Conservation (phyloP, 208 protist genomes). For the Strigomonas culicis region DNA sequence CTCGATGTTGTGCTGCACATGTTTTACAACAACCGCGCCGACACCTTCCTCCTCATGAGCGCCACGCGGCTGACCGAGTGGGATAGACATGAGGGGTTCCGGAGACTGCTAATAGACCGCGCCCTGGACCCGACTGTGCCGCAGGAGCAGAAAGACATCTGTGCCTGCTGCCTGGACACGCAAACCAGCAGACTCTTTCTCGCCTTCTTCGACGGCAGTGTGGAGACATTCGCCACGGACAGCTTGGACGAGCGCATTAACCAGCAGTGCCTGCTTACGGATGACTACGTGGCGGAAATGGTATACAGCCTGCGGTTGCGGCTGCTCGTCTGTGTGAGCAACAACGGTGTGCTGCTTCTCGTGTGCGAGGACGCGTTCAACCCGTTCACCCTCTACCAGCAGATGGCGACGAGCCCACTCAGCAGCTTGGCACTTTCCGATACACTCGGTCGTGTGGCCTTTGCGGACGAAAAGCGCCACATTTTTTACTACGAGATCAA, state of each 20-base stretch:
- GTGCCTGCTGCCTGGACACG: conserved; percentile 54
- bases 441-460: conserved; percentile 46
- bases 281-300: conserved; percentile 41
- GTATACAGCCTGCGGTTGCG: conserved; percentile 38
- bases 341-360: conserved; percentile 39
- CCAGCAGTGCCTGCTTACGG: conserved; percentile 13
- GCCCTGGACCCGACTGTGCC: conserved; percentile 15
- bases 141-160: conserved; percentile 31
- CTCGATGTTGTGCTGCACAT: conserved; percentile 31
- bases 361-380: conserved; percentile 31
- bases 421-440: conserved; percentile 43
- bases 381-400: conserved; percentile 16
- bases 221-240: conserved; percentile 45
- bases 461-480: conserved; percentile 29
- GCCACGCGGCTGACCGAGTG: conserved; percentile 57
- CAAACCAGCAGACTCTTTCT: conserved; percentile 56
- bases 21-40: conserved; percentile 36
- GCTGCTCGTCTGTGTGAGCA: conserved; percentile 41
- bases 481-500: conserved; percentile 58
- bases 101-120: conserved; percentile 38
- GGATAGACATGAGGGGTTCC: conserved; percentile 45
- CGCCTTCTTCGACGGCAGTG: conserved; percentile 24
- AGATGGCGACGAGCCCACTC: conserved; percentile 20
- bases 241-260: conserved; percentile 21
- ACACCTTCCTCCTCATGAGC: conserved; percentile 54